phyloP scores from a whole-genome alignment of 345 rosid genomes.

The Litchi chinensis region DNA sequence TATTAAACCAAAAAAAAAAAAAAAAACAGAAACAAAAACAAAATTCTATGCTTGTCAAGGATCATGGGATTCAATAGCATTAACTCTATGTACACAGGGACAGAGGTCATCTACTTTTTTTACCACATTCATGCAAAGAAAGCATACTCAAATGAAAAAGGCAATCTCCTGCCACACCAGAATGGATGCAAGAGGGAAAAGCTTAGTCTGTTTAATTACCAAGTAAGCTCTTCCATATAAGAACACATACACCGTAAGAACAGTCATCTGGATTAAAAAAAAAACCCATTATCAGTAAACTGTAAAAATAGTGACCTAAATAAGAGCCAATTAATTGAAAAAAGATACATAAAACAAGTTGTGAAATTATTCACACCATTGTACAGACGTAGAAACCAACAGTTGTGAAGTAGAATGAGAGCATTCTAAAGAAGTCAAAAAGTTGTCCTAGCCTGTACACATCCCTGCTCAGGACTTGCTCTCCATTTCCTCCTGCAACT shows the following conservation, averaged over 20 bases:
- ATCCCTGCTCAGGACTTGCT: slow-evolving; percentile 98
- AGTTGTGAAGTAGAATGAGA: slow-evolving; percentile 94
- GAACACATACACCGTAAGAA: slow-evolving; percentile 88
- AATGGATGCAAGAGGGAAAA: slow-evolving; percentile 2
- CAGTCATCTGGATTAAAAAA: slow-evolving; percentile 85
- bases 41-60: neutral
- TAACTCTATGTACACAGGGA: neutral
- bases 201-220: slow-evolving; percentile 51
- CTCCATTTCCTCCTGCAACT: slow-evolving; percentile 99
- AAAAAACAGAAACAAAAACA: neutral
- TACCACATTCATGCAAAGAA: neutral
- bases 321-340: slow-evolving; percentile 8
- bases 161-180: neutral
- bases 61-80: neutral
- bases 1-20: neutral
- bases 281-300: slow-evolving; percentile 29
- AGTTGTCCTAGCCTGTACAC: slow-evolving; percentile 95
- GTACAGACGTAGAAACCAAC: slow-evolving; percentile 98
- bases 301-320: slow-evolving; percentile 10
- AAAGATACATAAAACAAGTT: neutral
- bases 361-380: slow-evolving; percentile 58
- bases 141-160: neutral
- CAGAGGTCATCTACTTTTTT: neutral
- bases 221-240: slow-evolving; percentile 89
- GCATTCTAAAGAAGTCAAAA: slow-evolving; percentile 97